Evolutionary conservation across 1,284 basidiomycete genomes (phyloP).

Genomic region (Cryptococcus depauperatus): DNA sequence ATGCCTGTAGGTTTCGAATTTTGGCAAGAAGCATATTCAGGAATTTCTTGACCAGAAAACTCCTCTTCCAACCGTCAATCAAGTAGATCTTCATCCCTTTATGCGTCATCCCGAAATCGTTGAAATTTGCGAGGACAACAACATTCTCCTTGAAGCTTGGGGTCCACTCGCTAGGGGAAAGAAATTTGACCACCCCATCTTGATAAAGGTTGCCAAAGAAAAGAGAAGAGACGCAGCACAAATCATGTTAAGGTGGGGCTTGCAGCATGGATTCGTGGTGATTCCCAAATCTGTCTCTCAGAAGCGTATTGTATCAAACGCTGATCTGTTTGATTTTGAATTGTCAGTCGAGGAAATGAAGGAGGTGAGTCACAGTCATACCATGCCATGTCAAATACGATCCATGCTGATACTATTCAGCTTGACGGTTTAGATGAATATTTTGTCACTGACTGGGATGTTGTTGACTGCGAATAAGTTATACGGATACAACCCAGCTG

Average conservation of each 20-base stretch:
- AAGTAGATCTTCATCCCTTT: conserved; percentile 46
- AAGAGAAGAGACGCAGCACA: conserved; percentile 45
- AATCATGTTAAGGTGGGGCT: conserved; percentile 49
- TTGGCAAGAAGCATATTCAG: conserved; percentile 47
- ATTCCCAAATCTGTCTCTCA: conserved; percentile 50
- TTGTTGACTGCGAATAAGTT: conserved; percentile 25
- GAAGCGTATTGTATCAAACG: conserved; percentile 48
- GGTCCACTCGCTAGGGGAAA: conserved; percentile 47
- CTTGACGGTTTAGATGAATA: conserved; percentile 44
- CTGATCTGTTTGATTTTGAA: conserved; percentile 48
- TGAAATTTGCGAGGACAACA: conserved; percentile 44
- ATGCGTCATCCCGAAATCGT: conserved; percentile 47
- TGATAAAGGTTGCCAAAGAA: conserved; percentile 40
- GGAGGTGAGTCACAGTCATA: conserved; percentile 25
- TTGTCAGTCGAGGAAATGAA: conserved; percentile 46
- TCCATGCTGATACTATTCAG: conserved; percentile 4
- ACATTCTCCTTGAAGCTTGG: conserved; percentile 49
- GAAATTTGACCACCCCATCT: conserved; percentile 44
- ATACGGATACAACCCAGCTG: too few relatives aligned
- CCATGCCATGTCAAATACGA: neutral
- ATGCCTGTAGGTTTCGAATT: conserved; percentile 42
- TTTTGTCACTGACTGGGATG: conserved; percentile 46
- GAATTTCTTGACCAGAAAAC: conserved; percentile 43
- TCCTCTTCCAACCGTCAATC: conserved; percentile 43
- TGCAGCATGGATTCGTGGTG: conserved; percentile 48